A percentile compares a stretch with the other conserved stretches of the same genome.
These are phyloP conservation scores for Penicillium macrosclerotiorum DNA, from an alignment of 495 filamentous ascomycete genomes.

Conservation along the genomic window DNA sequence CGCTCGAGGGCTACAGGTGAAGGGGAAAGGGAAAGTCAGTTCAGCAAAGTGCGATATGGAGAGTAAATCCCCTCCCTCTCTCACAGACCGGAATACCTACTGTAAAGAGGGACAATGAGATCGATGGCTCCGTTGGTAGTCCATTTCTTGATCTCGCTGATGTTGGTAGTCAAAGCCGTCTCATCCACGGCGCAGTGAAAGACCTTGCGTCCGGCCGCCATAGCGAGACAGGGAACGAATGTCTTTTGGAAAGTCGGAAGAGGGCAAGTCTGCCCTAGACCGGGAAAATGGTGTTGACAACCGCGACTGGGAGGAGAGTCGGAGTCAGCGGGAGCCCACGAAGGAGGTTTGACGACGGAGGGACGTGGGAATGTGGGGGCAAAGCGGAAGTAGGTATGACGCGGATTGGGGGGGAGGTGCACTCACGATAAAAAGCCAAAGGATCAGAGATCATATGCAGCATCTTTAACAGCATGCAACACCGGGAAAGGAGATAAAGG, in stretches of 20 bases:
- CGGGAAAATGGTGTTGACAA: slow-evolving; percentile 31
- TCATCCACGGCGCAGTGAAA: slow-evolving; percentile 77
- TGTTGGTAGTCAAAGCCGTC: slow-evolving; percentile 65
- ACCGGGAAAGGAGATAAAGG: neutral
- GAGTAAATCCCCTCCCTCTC: neutral
- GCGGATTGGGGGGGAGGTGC: neutral
- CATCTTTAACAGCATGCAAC: slow-evolving; percentile 33
- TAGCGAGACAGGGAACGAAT: slow-evolving; percentile 20
- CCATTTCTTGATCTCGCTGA: slow-evolving; percentile 69
- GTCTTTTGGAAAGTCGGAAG: slow-evolving; percentile 5
- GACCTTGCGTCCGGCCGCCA: slow-evolving; percentile 57
- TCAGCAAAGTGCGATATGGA: neutral
- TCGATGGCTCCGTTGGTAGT: slow-evolving; percentile 60
- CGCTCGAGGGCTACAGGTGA: slow-evolving; percentile 51
- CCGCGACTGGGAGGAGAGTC: slow-evolving; percentile 30
- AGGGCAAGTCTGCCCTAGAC: slow-evolving; percentile 31
- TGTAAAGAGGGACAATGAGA: slow-evolving; percentile 67
- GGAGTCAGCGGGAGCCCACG: slow-evolving; percentile 32
- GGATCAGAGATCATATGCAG: slow-evolving; percentile 35
- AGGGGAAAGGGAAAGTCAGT: slow-evolving; percentile 12
- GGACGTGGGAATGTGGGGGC: slow-evolving; percentile 41
- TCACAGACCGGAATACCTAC: slow-evolving; percentile 41
- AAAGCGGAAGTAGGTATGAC: slow-evolving; percentile 11
- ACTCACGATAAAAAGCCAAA: slow-evolving; percentile 39
- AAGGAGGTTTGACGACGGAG: slow-evolving; percentile 35